phyloP scores from a whole-genome alignment of 2,329 filamentous ascomycete species.

The Trichophaea hybrida region DNA sequence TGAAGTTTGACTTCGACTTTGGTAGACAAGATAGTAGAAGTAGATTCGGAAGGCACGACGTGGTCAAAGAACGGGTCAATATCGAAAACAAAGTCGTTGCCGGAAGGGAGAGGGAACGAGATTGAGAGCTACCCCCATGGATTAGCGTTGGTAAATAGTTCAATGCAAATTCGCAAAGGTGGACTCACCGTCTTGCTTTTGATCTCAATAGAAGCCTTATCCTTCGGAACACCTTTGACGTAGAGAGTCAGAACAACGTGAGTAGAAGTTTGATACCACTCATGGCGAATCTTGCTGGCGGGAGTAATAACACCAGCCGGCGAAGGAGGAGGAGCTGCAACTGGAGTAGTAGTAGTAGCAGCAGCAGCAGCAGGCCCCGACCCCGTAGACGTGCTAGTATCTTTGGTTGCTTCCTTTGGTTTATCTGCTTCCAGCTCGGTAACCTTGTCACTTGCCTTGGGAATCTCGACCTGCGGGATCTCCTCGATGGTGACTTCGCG shows the following conservation, averaged over 20 bases:
- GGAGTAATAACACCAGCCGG: conserved; percentile 31
- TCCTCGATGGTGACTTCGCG: conserved; percentile 25
- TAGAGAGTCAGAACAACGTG: conserved; percentile 48
- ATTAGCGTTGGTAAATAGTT: not conserved
- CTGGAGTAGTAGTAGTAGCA: not conserved
- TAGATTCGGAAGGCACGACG: conserved; percentile 48
- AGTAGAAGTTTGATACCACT: conserved; percentile 52
- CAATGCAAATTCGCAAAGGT: no score
- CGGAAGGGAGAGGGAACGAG: conserved; percentile 42
- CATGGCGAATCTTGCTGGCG: conserved; percentile 46
- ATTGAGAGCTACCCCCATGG: conserved; percentile 35
- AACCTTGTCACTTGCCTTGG: conserved; percentile 30
- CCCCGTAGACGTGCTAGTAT: not conserved
- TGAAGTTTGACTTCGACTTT: conserved; percentile 66
- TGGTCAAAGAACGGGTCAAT: conserved; percentile 47
- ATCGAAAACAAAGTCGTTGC: conserved; percentile 48
- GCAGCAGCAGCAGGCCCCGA: not conserved
- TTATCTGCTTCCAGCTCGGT: conserved; percentile 10
- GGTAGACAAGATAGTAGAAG: conserved; percentile 51
- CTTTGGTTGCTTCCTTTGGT: conserved; percentile 4
- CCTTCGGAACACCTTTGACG: conserved; percentile 47
- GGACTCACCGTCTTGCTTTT: conserved; percentile 22
- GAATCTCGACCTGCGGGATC: conserved; percentile 29
- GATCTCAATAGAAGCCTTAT: conserved; percentile 38
- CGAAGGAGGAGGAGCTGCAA: conserved; percentile 6